These are phyloP conservation scores for Clavariopsis aquatica DNA, from an alignment of 495 filamentous ascomycete species.

Conservation along the genomic window DNA sequence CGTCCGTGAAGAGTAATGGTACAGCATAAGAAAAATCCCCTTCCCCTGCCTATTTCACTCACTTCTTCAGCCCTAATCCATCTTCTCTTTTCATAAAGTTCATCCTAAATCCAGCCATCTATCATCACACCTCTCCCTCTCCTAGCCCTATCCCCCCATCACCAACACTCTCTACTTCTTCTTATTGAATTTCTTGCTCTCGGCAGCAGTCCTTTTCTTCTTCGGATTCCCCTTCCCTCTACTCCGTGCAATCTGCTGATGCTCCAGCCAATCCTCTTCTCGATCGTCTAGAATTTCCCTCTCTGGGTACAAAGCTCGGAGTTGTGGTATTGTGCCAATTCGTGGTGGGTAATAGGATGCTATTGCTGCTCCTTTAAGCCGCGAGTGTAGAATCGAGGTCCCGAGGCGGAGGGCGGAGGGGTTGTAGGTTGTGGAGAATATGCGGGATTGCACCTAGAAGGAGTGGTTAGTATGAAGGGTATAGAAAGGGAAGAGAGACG, in stretches of 20 bases:
- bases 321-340: slow-evolving; percentile 65
- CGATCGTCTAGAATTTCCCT: slow-evolving; percentile 69
- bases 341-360: slow-evolving; percentile 84
- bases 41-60: too few species aligned
- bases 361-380: slow-evolving; percentile 74
- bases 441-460: slow-evolving; percentile 79
- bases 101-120: too few species aligned
- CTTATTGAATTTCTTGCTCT: slow-evolving; percentile 36
- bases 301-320: slow-evolving; percentile 63
- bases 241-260: slow-evolving; percentile 53
- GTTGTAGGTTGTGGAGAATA: slow-evolving; percentile 91
- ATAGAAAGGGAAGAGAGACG: not conserved
- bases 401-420: slow-evolving; percentile 76
- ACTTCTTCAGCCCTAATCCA: too few species aligned
- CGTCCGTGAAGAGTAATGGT: too few species aligned
- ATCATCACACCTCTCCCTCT: too few species aligned
- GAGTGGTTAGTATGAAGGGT: not conserved
- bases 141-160: too few species aligned
- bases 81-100: too few species aligned
- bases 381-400: slow-evolving; percentile 84
- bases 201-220: slow-evolving; percentile 74
- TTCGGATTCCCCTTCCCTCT: slow-evolving; percentile 89
- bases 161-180: slow-evolving; percentile 1
- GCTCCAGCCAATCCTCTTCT: slow-evolving; percentile 77
- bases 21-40: too few species aligned